These are phyloP conservation scores for Calonectria hawksworthii DNA, from an alignment of 2,329 filamentous ascomycete genomes.

Conservation along the genomic window DNA sequence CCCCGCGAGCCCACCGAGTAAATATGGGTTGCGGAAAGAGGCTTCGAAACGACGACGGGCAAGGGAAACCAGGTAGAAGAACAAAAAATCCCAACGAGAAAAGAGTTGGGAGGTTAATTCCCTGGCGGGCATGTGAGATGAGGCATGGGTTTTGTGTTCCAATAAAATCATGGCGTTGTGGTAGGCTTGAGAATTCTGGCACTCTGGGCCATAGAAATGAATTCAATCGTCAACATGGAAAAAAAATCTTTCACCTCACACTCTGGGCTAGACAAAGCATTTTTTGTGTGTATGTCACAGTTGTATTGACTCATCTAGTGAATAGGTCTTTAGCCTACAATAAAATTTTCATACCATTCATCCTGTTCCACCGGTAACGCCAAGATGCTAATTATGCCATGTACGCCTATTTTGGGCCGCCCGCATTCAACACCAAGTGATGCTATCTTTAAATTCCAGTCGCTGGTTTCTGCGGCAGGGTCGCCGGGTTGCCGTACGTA, in stretches of 20 bases:
- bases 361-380: conserved; percentile 55
- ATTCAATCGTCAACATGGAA: conserved; percentile 50
- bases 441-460: conserved; percentile 60
- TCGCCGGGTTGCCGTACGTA: conserved; percentile 71
- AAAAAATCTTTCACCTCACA: conserved; percentile 20
- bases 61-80: conserved; percentile 33
- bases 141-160: conserved; percentile 51
- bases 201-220: conserved; percentile 51
- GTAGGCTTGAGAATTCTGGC: conserved; percentile 51
- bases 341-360: conserved; percentile 48
- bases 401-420: conserved; percentile 49
- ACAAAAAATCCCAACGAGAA: conserved; percentile 34
- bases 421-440: conserved; percentile 46
- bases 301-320: conserved; percentile 50
- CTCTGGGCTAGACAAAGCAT: conserved; percentile 27
- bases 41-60: neutral
- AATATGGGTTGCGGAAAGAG: conserved; percentile 6
- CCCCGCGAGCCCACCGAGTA: conserved; percentile 55
- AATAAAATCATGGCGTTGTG: conserved; percentile 56
- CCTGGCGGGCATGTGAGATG: conserved; percentile 46
- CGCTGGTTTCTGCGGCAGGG: conserved; percentile 71
- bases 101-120: conserved; percentile 33
- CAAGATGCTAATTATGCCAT: conserved; percentile 55
- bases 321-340: conserved; percentile 46
- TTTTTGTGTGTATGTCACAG: conserved; percentile 37